Evolutionary conservation across 345 rosid genomes (phyloP).

Genomic region (Euphorbia lathyris): DNA sequence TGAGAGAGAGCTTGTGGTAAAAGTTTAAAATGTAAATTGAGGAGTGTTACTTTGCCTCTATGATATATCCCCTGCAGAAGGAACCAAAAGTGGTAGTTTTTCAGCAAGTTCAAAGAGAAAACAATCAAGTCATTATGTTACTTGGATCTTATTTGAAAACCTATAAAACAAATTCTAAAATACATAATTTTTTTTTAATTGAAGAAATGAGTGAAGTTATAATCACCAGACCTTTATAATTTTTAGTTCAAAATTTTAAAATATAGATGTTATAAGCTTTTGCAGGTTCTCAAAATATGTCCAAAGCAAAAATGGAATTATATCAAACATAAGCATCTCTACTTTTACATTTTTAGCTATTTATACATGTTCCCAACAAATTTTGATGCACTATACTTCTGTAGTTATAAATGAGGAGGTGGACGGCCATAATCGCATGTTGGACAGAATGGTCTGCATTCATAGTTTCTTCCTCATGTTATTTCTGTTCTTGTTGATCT

Average conservation of each 20-base stretch:
- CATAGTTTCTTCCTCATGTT: background rate
- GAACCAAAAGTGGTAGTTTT: too few species aligned
- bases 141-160: background rate
- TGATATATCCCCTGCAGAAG: too few species aligned
- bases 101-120: too few species aligned
- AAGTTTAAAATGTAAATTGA: too few species aligned
- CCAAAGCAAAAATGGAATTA: background rate
- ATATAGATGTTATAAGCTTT: background rate
- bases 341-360: background rate
- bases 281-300: background rate
- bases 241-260: background rate
- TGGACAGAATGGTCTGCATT: conserved; percentile 71
- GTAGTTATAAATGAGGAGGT: conserved; percentile 91
- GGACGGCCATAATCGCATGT: conserved; percentile 72
- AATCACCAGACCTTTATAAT: background rate
- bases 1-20: too few species aligned
- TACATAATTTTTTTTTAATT: background rate
- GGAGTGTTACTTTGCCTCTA: too few species aligned
- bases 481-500: background rate
- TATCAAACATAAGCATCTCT: background rate
- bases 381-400: conserved; percentile 17
- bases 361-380: background rate
- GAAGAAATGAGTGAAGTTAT: background rate
- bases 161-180: background rate
- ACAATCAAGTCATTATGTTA: background rate